A percentile compares a stretch with the other conserved stretches of the same genome.
Conservation (phyloP, 306 rosid genomes). For the Vachellia collinsii region DNA sequence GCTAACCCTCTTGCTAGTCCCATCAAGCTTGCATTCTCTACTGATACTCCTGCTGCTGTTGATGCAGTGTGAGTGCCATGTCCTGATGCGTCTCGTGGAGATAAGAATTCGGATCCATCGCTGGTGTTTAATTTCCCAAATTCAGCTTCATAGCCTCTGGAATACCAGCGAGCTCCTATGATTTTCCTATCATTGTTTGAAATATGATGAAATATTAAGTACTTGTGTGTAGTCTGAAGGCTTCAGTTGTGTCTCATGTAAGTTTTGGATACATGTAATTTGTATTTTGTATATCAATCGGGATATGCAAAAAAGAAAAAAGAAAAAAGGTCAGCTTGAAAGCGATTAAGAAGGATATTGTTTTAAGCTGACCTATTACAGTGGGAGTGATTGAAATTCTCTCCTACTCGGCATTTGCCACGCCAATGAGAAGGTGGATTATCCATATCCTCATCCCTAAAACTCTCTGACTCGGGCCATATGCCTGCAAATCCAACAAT, state of each 20-base stretch:
- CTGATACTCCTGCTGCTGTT: slow-evolving; percentile 56
- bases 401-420: slow-evolving; percentile 65
- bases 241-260: not conserved
- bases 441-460: slow-evolving; percentile 57
- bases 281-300: too few relatives aligned
- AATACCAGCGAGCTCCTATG: slow-evolving; percentile 72
- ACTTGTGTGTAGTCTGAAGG: not conserved
- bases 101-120: slow-evolving; percentile 47
- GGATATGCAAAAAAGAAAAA: too few relatives aligned
- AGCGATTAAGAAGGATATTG: not conserved
- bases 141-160: slow-evolving; percentile 73
- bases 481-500: slow-evolving; percentile 43
- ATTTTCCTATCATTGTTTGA: slow-evolving; percentile 54
- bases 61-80: slow-evolving; percentile 76
- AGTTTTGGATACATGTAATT: not conserved
- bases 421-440: slow-evolving; percentile 55
- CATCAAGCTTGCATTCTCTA: slow-evolving; percentile 49
- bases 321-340: not conserved
- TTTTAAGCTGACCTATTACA: slow-evolving; percentile 52
- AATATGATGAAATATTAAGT: not conserved
- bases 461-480: slow-evolving; percentile 74
- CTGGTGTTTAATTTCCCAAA: slow-evolving; percentile 52
- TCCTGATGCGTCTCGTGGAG: slow-evolving; percentile 62
- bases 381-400: slow-evolving; percentile 48
- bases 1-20: slow-evolving; percentile 63